Conservation (phyloP, 2,329 filamentous ascomycete genomes). For the Apiospora malaysiana region DNA sequence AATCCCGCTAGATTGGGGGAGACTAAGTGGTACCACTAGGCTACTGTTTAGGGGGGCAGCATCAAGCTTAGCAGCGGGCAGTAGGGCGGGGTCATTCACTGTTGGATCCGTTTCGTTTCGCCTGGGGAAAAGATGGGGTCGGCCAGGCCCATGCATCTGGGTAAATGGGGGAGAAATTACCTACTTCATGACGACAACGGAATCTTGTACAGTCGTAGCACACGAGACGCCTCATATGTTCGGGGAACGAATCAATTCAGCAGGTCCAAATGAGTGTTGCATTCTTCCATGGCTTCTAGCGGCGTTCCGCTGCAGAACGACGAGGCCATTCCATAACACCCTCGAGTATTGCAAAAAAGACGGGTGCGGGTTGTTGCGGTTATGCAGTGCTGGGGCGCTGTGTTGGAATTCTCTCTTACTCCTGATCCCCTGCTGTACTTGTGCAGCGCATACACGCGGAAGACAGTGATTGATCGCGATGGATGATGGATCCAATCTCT, state of each 20-base stretch:
- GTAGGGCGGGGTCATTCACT: too few relatives aligned
- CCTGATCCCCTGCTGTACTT: too few relatives aligned
- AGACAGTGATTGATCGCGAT: not conserved
- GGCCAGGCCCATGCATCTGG: not conserved
- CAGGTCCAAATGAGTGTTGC: not conserved
- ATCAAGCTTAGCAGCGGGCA: not conserved
- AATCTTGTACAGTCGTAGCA: not conserved
- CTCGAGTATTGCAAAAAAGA: not conserved
- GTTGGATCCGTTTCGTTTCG: not conserved
- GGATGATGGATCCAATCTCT: not conserved
- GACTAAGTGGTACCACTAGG: too few relatives aligned
- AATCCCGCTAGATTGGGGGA: not conserved
- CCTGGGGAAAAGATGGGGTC: not conserved
- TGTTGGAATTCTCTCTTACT: not conserved
- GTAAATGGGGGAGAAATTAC: conserved; percentile 1
- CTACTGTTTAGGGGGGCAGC: not conserved
- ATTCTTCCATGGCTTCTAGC: conserved; percentile 13
- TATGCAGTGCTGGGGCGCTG: not conserved
- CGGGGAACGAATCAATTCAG: not conserved
- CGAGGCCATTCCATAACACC: not conserved
- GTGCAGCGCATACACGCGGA: not conserved
- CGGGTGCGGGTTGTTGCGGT: not conserved
- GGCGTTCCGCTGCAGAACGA: conserved; percentile 2
- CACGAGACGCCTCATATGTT: not conserved
- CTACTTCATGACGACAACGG: not conserved